Evolutionary conservation across 2,329 filamentous ascomycete species (phyloP).

Genomic region (Colletotrichum scovillei): DNA sequence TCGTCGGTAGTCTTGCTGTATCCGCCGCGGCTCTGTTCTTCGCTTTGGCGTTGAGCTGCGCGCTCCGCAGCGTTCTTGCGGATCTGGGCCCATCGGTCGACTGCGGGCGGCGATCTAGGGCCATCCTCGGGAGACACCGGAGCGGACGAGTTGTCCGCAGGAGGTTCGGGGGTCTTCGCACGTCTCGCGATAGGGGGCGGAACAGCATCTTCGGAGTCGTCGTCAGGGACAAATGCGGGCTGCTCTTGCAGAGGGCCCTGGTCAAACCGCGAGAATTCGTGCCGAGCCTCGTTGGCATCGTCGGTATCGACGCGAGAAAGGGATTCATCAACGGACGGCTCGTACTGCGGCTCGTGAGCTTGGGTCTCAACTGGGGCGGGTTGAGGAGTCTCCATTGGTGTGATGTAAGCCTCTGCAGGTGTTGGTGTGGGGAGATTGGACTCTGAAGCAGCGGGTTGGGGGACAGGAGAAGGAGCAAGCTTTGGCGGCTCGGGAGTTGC

Average conservation of each 20-base stretch:
- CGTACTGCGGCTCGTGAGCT: conserved; percentile 51
- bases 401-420: conserved; percentile 32
- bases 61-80: conserved; percentile 92
- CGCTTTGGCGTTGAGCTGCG: conserved; percentile 72
- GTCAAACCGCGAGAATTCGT: conserved; percentile 78
- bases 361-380: conserved; percentile 32
- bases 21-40: conserved; percentile 70
- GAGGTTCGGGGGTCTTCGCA: conserved; percentile 40
- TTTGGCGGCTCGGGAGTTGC: conserved; percentile 38
- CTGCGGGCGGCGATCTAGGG: conserved; percentile 51
- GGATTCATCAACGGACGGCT: conserved; percentile 57
- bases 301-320: conserved; percentile 70
- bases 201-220: conserved; percentile 59
- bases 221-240: conserved; percentile 81
- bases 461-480: conserved; percentile 37
- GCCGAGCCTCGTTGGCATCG: conserved; percentile 68
- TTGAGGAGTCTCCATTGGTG: conserved; percentile 34
- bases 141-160: conserved; percentile 40
- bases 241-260: conserved; percentile 90
- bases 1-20: conserved; percentile 69
- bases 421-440: conserved; percentile 34
- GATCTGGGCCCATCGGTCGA: conserved; percentile 96
- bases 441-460: conserved; percentile 36
- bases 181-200: conserved; percentile 65
- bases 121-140: conserved; percentile 45